A percentile compares a stretch with the other conserved stretches of the same genome.
phyloP scores from a whole-genome alignment of 1,139 yeast genomes.

The Scheffersomyces titani region DNA sequence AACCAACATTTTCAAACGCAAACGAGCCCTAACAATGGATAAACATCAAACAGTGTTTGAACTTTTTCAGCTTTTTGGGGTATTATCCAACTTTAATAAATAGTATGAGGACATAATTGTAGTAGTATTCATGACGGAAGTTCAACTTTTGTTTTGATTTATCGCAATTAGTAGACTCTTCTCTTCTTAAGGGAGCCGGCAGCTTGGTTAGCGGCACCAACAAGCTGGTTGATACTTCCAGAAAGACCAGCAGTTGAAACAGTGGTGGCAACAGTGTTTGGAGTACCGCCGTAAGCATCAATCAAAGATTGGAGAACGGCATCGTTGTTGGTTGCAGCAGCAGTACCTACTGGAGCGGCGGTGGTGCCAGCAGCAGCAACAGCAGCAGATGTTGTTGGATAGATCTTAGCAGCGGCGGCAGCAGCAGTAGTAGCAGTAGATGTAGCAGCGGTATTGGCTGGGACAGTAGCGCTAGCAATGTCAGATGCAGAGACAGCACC shows the following conservation, averaged over 20 bases:
- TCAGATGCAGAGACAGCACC: constrained; percentile 14
- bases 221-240: constrained; percentile 14
- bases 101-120: neutral
- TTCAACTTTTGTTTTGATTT: neutral
- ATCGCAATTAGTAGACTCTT: constrained; percentile 18
- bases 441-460: constrained; percentile 12
- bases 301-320: constrained; percentile 3
- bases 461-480: constrained; percentile 11
- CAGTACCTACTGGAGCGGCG: constrained; percentile 7
- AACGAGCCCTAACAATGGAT: neutral
- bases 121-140: neutral
- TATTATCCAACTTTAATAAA: neutral
- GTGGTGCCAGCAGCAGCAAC: constrained; percentile 12
- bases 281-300: constrained; percentile 8
- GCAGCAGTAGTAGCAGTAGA: constrained; percentile 13
- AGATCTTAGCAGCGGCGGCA: constrained; percentile 15
- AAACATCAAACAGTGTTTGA: neutral
- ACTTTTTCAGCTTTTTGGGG: neutral
- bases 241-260: constrained; percentile 10
- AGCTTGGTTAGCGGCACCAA: constrained; percentile 18
- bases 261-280: constrained; percentile 11
- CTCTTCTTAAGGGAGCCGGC: constrained; percentile 13
- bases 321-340: constrained; percentile 5
- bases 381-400: constrained; percentile 10
- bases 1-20: neutral